phyloP scores from a whole-genome alignment of 2,329 filamentous ascomycete species.

The Ceratocystis huliohia region DNA sequence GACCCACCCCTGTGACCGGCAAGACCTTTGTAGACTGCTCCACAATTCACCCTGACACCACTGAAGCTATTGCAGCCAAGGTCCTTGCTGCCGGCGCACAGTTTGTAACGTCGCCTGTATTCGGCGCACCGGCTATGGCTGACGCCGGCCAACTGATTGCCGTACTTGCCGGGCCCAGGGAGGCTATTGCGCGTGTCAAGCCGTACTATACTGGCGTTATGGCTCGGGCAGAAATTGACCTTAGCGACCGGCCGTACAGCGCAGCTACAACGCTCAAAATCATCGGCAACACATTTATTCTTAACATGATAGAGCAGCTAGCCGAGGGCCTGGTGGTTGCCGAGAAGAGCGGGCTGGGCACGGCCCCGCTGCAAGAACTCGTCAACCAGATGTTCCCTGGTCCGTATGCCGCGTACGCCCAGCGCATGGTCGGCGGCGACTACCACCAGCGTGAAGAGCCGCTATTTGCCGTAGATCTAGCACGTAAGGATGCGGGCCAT shows the following conservation, averaged over 20 bases:
- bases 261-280: slow-evolving; percentile 64
- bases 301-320: slow-evolving; percentile 70
- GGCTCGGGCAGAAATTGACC: slow-evolving; percentile 55
- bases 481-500: slow-evolving; percentile 70
- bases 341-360: slow-evolving; percentile 67
- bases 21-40: slow-evolving; percentile 83
- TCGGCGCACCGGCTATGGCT: slow-evolving; percentile 58
- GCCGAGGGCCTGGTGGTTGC: slow-evolving; percentile 67
- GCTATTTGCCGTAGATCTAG: slow-evolving; percentile 71
- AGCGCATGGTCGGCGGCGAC: slow-evolving; percentile 60
- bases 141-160: slow-evolving; percentile 58
- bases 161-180: slow-evolving; percentile 54
- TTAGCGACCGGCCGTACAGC: slow-evolving; percentile 54
- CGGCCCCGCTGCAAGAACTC: slow-evolving; percentile 55
- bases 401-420: slow-evolving; percentile 60
- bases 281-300: slow-evolving; percentile 73
- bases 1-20: slow-evolving; percentile 39
- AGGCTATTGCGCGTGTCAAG: slow-evolving; percentile 48
- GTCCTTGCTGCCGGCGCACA: slow-evolving; percentile 49
- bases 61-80: slow-evolving; percentile 48
- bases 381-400: slow-evolving; percentile 64
- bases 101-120: slow-evolving; percentile 61
- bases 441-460: slow-evolving; percentile 66
- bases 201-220: slow-evolving; percentile 65
- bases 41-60: slow-evolving; percentile 74